Evolutionary conservation across 164 flowering plant species (phyloP), one percentile per base, ranked within the genome.

Genomic region (Saururus chinensis): DNA sequence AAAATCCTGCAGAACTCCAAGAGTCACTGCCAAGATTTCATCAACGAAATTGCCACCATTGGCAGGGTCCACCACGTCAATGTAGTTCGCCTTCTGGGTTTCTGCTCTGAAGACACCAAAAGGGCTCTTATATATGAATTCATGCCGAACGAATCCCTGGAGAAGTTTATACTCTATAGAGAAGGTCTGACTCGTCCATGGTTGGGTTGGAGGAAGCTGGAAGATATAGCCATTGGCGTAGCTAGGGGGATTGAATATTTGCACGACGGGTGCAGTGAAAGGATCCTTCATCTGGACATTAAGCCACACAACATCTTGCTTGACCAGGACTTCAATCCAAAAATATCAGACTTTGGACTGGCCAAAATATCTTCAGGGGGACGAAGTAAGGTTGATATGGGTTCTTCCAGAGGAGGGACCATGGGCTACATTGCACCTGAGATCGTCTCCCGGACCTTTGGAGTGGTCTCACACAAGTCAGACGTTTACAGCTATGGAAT

Each of bases 341-440:
- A 65, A 54, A 68, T 72, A 30, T 68, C 72, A 9, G 75, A 72
- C 61, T 72, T 72, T 64, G 75, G 75, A 17, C 19, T 72, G 52
- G 69, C 75, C 35, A 72, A 68, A 26, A 7, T 56, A 6, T 63
- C 51, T 60, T 63, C 67, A 17, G 40, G 54, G 0, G 57, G 21
- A 7, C 59, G 24, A 1, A 72, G 65, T 11, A 56, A 19, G n/a
- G 58, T 57, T 22, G 19, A 65, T 4, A 26, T 60, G 17, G 59
- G 60, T 9, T 56, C 58, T 1, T 58, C 59, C 1, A 60, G 57
- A 22, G 73, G 73, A 20, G 62, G 62, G 37, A 72, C 70, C 3
- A 58, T 71, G 11, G 74, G 74, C 13, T 71, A 67, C 52, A 60
- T 64, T 25, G 68, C 68, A 24, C 68, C 68, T 7, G 63, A 59